Evolutionary conservation across 306 rosid species (phyloP), one percentile per base, ranked within the genome.

Genomic region (Benincasa hispida): DNA sequence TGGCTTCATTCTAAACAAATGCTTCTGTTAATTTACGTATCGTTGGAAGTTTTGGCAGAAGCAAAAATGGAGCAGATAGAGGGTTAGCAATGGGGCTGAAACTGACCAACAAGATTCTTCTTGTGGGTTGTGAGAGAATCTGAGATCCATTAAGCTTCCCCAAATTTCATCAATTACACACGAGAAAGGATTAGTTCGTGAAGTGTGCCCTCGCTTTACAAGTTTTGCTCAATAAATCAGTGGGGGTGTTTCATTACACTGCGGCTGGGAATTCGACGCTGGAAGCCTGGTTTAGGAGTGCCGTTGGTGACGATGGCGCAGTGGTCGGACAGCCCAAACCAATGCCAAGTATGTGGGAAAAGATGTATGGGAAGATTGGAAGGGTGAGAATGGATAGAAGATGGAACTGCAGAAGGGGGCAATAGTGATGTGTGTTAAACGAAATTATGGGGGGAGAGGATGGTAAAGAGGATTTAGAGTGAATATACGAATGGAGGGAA

Each of bases 251-350:
- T 83, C 37, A 22, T 83, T 13, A 80, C 86, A 83, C 48, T 76
- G 86, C 2, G 81, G 86, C 5, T 83, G n/a, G 86, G 83, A 83
- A 79, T 76, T 83, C 86, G 2, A 76, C 77, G 0, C 76, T 80
- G 0, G 86, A 83, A 34, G 83, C 77, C 0, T 3, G 30, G 83
- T 37, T 66, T 41, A 14, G 81, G 81, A 27, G 83, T 72, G 9
- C 77, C 81, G 2, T 61, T 83, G 83, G 79, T 80, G 58, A 61
- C 74, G 10, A 66, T 77, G 74, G 79, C 81, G 1, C 83, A 53
- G 48, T 79, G 86, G 86, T 59, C 83, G 2, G 81, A 83, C 86
- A 83, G 19, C 14, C 76, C n/a, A n/a, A 21, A 80, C 77, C n/a
- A 79, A 77, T 2, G 79, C 81, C 8, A 80, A 80, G 75, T 77